Percentiles rank a stretch among this genome's conserved stretches.
These are phyloP conservation scores for Oxyria digyna DNA, from an alignment of 148 eudicot genomes.

Conservation along the genomic window DNA sequence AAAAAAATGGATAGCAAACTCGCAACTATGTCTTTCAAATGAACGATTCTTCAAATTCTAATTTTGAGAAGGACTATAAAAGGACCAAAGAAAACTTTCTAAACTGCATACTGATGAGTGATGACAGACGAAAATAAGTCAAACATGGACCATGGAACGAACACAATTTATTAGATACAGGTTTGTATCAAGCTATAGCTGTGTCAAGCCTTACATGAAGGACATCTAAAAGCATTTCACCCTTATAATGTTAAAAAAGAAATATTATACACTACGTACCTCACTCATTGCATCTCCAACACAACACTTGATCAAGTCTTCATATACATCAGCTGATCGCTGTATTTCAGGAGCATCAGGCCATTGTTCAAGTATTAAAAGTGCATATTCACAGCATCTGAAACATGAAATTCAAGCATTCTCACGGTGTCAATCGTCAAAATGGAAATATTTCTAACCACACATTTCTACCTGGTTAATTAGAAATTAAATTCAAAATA, in stretches of 20 bases:
- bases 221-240: too few relatives aligned
- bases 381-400: constrained; percentile 99
- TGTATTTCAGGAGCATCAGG: constrained; percentile 98
- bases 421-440: constrained; percentile 10
- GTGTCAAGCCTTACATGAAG: too few relatives aligned
- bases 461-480: background rate
- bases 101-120: too few relatives aligned
- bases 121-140: too few relatives aligned
- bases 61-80: background rate
- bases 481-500: background rate
- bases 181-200: too few relatives aligned
- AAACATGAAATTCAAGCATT: background rate
- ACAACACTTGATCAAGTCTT: constrained; percentile 85
- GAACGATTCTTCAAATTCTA: background rate
- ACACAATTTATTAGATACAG: too few relatives aligned
- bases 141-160: too few relatives aligned
- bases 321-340: constrained; percentile 91
- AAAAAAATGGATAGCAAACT: too few relatives aligned
- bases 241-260: too few relatives aligned
- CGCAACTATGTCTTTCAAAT: background rate
- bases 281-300: constrained; percentile 98
- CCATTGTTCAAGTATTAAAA: constrained; percentile 84
- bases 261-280: constrained; percentile 29
- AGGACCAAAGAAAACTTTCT: too few relatives aligned
- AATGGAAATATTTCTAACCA: background rate